A percentile compares a stretch with the other conserved stretches of the same genome.
These are phyloP conservation scores for Lodderomyces parapsilosis DNA, from an alignment of 1,139 yeast genomes.

Conservation along the genomic window DNA sequence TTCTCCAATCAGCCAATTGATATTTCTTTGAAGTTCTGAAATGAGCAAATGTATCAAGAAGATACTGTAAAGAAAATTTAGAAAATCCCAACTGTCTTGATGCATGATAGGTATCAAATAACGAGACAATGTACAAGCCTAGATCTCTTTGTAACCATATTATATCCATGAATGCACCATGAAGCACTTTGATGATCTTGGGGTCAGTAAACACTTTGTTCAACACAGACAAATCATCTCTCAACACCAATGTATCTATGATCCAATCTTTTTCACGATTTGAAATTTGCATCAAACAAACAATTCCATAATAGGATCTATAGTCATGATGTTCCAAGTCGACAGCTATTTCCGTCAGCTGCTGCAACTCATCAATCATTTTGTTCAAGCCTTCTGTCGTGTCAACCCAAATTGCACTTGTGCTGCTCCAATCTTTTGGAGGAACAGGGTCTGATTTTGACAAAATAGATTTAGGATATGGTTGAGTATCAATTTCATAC, in stretches of 20 bases:
- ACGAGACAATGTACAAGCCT: constrained; percentile 84
- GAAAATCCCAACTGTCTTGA: constrained; percentile 76
- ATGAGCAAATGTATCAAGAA: constrained; percentile 75
- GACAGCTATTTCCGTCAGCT: constrained; percentile 73
- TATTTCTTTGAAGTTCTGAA: constrained; percentile 92
- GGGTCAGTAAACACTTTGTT: constrained; percentile 84
- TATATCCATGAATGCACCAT: constrained; percentile 96
- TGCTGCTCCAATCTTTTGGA: constrained; percentile 63
- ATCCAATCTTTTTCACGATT: constrained; percentile 79
- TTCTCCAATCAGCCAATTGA: constrained; percentile 96
- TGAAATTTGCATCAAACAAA: constrained; percentile 91
- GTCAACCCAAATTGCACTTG: constrained; percentile 73
- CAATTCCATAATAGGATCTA: constrained; percentile 86
- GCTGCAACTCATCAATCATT: constrained; percentile 55
- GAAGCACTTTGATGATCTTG: constrained; percentile 77
- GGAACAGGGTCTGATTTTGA: constrained; percentile 49
- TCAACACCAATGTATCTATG: constrained; percentile 71
- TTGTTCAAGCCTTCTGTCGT: constrained; percentile 46
- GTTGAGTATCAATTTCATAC: constrained; percentile 67
- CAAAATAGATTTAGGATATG: constrained; percentile 64
- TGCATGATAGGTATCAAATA: constrained; percentile 94
- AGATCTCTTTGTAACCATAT: constrained; percentile 96
- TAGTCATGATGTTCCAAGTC: constrained; percentile 97
- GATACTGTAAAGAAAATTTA: constrained; percentile 78
- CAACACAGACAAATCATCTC: constrained; percentile 67